A percentile compares a stretch with the other conserved stretches of the same genome.
These are phyloP conservation scores for Lathyrus sativus DNA, from an alignment of 306 rosid genomes.

Conservation along the genomic window DNA sequence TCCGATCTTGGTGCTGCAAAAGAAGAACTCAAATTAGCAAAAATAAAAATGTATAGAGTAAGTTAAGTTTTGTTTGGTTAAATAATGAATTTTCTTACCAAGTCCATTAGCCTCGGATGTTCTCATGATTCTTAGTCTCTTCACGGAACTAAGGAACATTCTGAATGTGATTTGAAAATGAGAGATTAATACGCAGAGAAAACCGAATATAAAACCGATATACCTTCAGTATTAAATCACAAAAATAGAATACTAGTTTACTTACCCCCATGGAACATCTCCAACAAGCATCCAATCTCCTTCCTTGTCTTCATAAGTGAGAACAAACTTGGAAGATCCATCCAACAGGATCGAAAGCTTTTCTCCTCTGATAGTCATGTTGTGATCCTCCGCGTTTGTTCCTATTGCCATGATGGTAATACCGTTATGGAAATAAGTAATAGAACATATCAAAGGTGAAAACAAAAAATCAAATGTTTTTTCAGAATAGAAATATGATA, in stretches of 20 bases:
- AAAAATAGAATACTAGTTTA: conserved; percentile 1
- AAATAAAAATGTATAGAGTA: conserved; percentile 13
- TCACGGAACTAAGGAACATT: conserved; percentile 77
- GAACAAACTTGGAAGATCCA: conserved; percentile 75
- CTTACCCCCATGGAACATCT: conserved; percentile 98
- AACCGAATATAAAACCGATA: conserved; percentile 14
- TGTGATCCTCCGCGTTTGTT: conserved; percentile 52
- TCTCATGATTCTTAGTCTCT: conserved; percentile 91
- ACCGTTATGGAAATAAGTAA: conserved; percentile 8
- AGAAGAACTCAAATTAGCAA: conserved; percentile 28
- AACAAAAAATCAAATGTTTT: conserved; percentile 17
- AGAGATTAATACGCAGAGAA: conserved; percentile 12
- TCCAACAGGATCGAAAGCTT: conserved; percentile 64
- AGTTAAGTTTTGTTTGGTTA: conserved; percentile 15
- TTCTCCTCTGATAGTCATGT: conserved; percentile 43
- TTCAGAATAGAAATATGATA: background rate
- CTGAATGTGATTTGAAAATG: conserved; percentile 49
- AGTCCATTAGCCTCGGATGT: conserved; percentile 78
- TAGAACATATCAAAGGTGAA: background rate
- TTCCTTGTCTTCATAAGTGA: conserved; percentile 93
- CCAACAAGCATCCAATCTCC: conserved; percentile 99
- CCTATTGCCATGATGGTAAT: conserved; percentile 43
- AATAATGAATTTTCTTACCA: conserved; percentile 51
- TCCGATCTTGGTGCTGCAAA: conserved; percentile 71
- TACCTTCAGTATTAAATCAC: conserved; percentile 6